phyloP scores from a whole-genome alignment of 73 alveolate species.

The Breviolum minutum region DNA sequence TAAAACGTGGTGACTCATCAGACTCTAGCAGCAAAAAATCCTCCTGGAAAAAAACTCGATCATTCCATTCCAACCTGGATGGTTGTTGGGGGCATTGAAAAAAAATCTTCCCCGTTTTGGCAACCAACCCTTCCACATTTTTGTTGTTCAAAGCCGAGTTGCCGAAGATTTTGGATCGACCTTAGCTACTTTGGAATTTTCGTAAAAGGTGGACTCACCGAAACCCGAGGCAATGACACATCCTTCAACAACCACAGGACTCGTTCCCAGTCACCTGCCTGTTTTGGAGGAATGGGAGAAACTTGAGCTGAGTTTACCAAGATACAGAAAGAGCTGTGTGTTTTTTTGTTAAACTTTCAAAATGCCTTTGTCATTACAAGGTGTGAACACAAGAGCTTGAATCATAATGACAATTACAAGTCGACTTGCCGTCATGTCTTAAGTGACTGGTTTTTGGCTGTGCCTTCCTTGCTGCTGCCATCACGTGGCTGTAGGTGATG shows the following conservation, averaged over 20 bases:
- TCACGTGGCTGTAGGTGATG: slow-evolving; percentile 58
- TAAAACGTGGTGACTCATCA: background rate
- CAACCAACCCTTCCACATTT: background rate
- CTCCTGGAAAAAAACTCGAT: too few relatives aligned
- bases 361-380: background rate
- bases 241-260: slow-evolving; percentile 16
- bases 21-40: too few relatives aligned
- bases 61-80: too few relatives aligned
- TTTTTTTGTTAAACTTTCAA: background rate
- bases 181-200: background rate
- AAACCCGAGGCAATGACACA: background rate
- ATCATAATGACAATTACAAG: too few relatives aligned
- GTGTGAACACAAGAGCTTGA: too few relatives aligned
- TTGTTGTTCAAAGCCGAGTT: background rate
- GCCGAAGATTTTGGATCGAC: slow-evolving; percentile 6
- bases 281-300: background rate
- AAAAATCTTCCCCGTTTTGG: background rate
- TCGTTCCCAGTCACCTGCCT: slow-evolving; percentile 71
- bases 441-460: background rate
- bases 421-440: too few relatives aligned
- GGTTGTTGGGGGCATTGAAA: background rate
- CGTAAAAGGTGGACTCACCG: background rate
- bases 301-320: background rate
- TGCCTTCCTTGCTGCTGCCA: slow-evolving; percentile 68
- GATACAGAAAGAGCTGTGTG: background rate